Evolutionary conservation across 2,329 filamentous ascomycete genomes (phyloP).

Genomic region (Botrytis aclada): DNA sequence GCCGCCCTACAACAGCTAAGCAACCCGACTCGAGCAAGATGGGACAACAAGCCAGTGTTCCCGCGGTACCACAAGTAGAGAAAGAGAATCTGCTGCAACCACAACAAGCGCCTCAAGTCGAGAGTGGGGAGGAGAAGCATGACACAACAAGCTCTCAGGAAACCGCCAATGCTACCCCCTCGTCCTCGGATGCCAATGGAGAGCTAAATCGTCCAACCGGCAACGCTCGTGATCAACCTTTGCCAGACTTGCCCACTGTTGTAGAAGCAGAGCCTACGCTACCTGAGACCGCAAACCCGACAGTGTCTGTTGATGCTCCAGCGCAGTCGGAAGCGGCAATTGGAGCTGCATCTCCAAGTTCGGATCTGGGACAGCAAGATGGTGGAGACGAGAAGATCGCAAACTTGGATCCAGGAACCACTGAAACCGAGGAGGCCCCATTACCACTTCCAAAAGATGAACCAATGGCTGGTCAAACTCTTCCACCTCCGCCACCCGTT

Average conservation of each 20-base stretch:
- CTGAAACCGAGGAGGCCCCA: constrained; percentile 29
- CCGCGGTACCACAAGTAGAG: constrained; percentile 28
- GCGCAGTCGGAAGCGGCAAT: constrained; percentile 3
- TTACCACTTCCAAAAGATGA: constrained; percentile 29
- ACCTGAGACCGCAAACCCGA: constrained; percentile 26
- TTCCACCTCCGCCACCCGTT: constrained; percentile 30
- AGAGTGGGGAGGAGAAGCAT: constrained; percentile 22
- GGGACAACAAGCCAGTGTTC: constrained; percentile 23
- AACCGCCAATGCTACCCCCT: constrained; percentile 8
- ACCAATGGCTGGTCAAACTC: constrained; percentile 24
- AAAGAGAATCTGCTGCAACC: constrained; percentile 32
- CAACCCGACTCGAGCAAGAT: constrained; percentile 31
- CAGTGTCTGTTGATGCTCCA: constrained; percentile 21
- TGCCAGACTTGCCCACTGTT: constrained; percentile 36
- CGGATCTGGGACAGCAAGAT: constrained; percentile 26
- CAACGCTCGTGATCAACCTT: constrained; percentile 33
- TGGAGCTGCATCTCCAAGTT: not conserved
- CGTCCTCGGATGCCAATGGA: constrained; percentile 27
- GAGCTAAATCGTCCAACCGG: constrained; percentile 23
- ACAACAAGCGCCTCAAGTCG: constrained; percentile 24
- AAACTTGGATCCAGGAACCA: constrained; percentile 28
- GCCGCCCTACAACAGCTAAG: constrained; percentile 36
- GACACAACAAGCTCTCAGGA: constrained; percentile 21
- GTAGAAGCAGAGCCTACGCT: constrained; percentile 31
- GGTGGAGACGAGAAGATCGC: constrained; percentile 30